These are phyloP conservation scores for Piper longum DNA, from an alignment of 164 flowering plant species.

Conservation along the genomic window DNA sequence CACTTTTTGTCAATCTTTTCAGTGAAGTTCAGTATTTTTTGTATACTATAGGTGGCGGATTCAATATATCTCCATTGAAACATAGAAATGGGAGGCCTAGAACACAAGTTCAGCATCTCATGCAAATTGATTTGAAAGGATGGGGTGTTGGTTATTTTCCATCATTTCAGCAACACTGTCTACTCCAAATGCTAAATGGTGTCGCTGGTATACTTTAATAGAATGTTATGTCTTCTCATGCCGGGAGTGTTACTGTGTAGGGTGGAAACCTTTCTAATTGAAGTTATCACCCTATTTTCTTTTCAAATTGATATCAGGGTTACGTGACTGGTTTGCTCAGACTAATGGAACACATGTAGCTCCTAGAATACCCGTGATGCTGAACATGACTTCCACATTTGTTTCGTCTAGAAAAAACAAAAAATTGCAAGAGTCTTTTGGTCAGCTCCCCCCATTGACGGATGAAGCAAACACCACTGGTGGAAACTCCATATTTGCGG, in stretches of 20 bases:
- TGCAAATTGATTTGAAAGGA: conserved; percentile 98
- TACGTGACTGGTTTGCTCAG: conserved; percentile 95
- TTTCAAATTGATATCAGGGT: conserved; percentile 33
- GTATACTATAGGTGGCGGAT: conserved; percentile 78
- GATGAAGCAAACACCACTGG: conserved; percentile 48
- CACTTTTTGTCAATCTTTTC: too few relatives aligned
- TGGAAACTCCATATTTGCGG: conserved; percentile 64
- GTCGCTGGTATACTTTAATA: conserved; percentile 57
- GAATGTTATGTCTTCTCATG: background rate
- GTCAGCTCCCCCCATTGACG: conserved; percentile 26
- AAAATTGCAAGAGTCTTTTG: conserved; percentile 31
- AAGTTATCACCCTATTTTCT: background rate
- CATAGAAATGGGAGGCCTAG: conserved; percentile 85
- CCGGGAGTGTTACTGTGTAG: background rate
- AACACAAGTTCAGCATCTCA: conserved; percentile 92
- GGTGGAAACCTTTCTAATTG: too few relatives aligned
- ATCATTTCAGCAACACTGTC: conserved; percentile 90
- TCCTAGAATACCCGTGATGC: conserved; percentile 89
- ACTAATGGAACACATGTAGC: conserved; percentile 68
- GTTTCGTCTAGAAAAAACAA: conserved; percentile 36
- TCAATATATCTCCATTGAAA: conserved; percentile 81
- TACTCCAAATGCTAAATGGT: conserved; percentile 88
- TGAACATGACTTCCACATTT: conserved; percentile 71
- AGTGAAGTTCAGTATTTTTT: too few relatives aligned
- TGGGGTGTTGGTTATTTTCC: conserved; percentile 91